A percentile compares a stretch with the other conserved stretches of the same genome.
These are phyloP conservation scores for Diaporthe sp. DNA, from an alignment of 2,329 filamentous ascomycete genomes.

Conservation along the genomic window DNA sequence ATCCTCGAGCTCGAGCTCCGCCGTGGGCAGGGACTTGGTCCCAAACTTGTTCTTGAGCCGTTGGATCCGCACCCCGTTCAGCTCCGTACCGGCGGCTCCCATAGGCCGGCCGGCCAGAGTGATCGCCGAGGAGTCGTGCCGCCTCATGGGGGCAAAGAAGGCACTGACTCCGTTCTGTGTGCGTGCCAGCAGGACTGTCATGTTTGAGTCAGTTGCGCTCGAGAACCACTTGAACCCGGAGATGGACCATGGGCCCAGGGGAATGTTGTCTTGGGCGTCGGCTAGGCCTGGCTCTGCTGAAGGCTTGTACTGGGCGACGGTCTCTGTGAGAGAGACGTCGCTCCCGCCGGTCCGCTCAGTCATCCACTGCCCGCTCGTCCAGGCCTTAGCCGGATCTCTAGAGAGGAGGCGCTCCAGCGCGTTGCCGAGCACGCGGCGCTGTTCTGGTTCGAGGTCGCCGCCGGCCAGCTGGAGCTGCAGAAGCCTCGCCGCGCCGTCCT, in stretches of 20 bases:
- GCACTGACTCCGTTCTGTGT: constrained; percentile 68
- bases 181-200: constrained; percentile 74
- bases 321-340: constrained; percentile 78
- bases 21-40: constrained; percentile 77
- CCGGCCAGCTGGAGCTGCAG: constrained; percentile 58
- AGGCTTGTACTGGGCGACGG: constrained; percentile 58
- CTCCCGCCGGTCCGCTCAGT: constrained; percentile 78
- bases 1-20: constrained; percentile 75
- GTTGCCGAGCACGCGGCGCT: constrained; percentile 61
- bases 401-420: constrained; percentile 67
- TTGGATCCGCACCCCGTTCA: constrained; percentile 78
- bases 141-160: constrained; percentile 75
- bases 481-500: constrained; percentile 70
- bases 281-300: constrained; percentile 39
- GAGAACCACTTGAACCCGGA: constrained; percentile 81
- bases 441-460: constrained; percentile 42
- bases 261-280: constrained; percentile 45
- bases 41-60: constrained; percentile 81
- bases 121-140: constrained; percentile 48
- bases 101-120: constrained; percentile 36
- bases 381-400: constrained; percentile 63
- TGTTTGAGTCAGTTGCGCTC: constrained; percentile 73
- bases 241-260: constrained; percentile 70
- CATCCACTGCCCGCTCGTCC: constrained; percentile 86
- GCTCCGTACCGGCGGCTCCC: constrained; percentile 52